Base-by-base conservation (phyloP, 2,329 filamentous ascomycete genomes). In the Hypocrella siamensis region DNA sequence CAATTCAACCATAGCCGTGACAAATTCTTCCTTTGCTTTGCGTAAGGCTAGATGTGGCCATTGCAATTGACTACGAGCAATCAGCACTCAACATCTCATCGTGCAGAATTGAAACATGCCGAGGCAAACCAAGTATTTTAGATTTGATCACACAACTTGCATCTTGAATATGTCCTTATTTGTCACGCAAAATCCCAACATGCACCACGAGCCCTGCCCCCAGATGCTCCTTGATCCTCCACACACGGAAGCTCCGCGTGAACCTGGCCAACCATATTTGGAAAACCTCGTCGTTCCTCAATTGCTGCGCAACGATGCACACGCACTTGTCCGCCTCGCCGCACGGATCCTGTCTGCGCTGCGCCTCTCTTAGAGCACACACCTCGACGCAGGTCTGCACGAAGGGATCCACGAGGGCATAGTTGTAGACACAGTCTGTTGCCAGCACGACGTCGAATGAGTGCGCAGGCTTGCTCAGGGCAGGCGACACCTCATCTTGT, bases 381-480 rank as follows among this genome's bases (percentile, higher is more conserved):
- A 75, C 65, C 39, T 92, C 80, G 5, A 63, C 71, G 49, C 82
- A 93, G 0, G 83, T 80, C 44, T 77, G 70, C n/a, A 90, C 80
- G 30, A 96, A 70, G 0, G 86, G 84, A 27, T 70, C 60, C 17
- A 96, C 71, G 3, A 96, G 67, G 3, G 79, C 71, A 41, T 93
- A 82, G 54, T 96, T 98, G 61, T 92, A 98, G 42, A 98, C 79
- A 53, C 86, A 94, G 53, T 98, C 90, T 48, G 84, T 93, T 4
- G 85, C 84, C 22, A 96, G 51, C 9, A 96, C 61, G 11, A 75
- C 56, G 45, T 92, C 79, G 41, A 90, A 78, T 35, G 67, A 65
- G 45, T 28, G 39, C 46, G 24, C 32, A 39, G 12, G 41, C 38
- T 11, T 50, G 2, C 57, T 58, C 19, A 70, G 50, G 3, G 44